Conservation (phyloP, 1,139 yeast genomes). For the Geotrichum citri-aurantii region DNA sequence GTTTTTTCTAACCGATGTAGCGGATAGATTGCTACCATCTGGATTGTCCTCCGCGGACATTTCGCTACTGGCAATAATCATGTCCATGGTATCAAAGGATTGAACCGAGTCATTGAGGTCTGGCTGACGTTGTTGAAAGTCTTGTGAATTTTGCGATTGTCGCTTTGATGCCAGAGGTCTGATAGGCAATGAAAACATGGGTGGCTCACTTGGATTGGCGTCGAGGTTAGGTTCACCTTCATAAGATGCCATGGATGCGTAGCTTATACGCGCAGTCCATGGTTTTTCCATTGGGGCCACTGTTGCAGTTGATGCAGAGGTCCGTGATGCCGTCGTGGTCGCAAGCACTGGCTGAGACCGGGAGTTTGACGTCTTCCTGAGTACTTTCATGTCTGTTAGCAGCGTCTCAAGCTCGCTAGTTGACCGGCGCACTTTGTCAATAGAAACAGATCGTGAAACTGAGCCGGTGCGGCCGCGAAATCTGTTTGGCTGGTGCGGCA, state of each 20-base stretch:
- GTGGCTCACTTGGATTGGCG: background rate
- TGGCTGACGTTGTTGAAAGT: background rate
- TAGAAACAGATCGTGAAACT: constrained; percentile 6
- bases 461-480: background rate
- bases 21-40: background rate
- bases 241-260: constrained; percentile 1
- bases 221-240: constrained; percentile 11
- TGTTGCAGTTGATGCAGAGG: background rate
- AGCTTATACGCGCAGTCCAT: background rate
- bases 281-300: background rate
- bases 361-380: constrained; percentile 22
- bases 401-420: constrained; percentile 26
- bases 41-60: background rate
- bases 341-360: constrained; percentile 2
- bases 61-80: background rate
- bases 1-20: background rate
- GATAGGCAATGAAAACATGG: background rate
- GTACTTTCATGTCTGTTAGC: constrained; percentile 24
- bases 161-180: background rate
- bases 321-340: background rate
- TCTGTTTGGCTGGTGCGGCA: background rate
- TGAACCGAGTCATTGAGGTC: background rate
- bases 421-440: constrained; percentile 24
- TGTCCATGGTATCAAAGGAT: background rate
- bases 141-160: background rate